phyloP scores from a whole-genome alignment of 192 early-diverging fungal genomes.

The Backusella liffmaniae region DNA sequence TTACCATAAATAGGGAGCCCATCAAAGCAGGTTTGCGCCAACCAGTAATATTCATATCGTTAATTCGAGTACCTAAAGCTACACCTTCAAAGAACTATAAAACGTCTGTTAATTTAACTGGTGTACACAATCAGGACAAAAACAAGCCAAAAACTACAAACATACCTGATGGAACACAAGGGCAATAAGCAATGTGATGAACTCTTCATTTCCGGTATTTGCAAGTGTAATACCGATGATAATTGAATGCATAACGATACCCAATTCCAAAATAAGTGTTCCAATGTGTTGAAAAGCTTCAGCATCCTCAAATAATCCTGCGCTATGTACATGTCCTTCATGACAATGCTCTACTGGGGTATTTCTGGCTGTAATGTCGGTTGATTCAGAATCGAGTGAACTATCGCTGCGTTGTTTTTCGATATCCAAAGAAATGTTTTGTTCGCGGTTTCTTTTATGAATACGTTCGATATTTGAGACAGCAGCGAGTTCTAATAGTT shows the following conservation, averaged over 20 bases:
- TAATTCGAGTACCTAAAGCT: constrained; percentile 72
- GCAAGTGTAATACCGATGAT: constrained; percentile 76
- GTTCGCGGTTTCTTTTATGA: background rate
- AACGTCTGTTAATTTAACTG: background rate
- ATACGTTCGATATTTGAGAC: constrained; percentile 22
- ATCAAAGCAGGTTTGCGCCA: constrained; percentile 52
- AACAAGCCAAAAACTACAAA: constrained; percentile 11
- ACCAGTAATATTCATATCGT: constrained; percentile 42
- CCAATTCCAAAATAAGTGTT: constrained; percentile 72
- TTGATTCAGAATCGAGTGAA: background rate
- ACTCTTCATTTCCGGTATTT: constrained; percentile 53
- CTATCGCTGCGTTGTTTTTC: background rate
- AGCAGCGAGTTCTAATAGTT: constrained; percentile 60
- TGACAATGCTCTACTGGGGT: background rate
- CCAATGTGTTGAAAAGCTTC: constrained; percentile 33
- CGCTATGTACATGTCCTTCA: constrained; percentile 21
- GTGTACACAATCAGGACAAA: background rate
- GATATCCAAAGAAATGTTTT: constrained; percentile 18
- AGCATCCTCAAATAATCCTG: constrained; percentile 29
- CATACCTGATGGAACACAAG: constrained; percentile 74
- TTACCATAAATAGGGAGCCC: constrained; percentile 64
- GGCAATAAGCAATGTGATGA: constrained; percentile 61
- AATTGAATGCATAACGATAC: constrained; percentile 75
- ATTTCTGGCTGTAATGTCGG: background rate
- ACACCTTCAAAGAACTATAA: constrained; percentile 55